phyloP scores from a whole-genome alignment of 148 eudicot species.

The Cornus florida region DNA sequence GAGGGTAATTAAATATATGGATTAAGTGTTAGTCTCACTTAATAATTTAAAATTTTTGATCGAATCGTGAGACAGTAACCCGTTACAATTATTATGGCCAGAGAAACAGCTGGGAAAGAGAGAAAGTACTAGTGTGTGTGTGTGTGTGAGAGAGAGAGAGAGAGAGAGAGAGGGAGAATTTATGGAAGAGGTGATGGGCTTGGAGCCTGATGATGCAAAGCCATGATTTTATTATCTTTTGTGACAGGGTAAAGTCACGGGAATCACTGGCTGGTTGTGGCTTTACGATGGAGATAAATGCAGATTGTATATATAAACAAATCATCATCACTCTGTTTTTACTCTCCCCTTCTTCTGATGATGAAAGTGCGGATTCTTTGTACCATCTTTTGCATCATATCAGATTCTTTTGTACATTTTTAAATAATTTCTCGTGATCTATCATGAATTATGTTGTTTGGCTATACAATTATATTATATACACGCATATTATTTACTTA shows the following conservation, averaged over 20 bases:
- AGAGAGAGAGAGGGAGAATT: not conserved
- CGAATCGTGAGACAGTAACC: too few species aligned
- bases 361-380: not conserved
- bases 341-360: not conserved
- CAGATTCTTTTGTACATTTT: not conserved
- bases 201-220: slow-evolving; percentile 8
- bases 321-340: not conserved
- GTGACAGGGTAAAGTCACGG: slow-evolving; percentile 24
- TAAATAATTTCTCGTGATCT: not conserved
- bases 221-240: slow-evolving; percentile 12
- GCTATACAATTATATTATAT: not conserved
- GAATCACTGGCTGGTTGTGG: slow-evolving; percentile 29
- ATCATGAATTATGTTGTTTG: not conserved
- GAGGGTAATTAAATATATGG: too few species aligned
- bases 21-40: too few species aligned
- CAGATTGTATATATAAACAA: not conserved
- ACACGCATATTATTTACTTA: too few species aligned
- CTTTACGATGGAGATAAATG: slow-evolving; percentile 5
- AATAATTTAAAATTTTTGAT: too few species aligned
- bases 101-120: not conserved
- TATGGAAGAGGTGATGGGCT: not conserved
- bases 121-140: not conserved
- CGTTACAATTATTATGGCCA: too few species aligned
- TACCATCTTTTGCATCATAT: not conserved
- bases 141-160: not conserved